Base-by-base conservation (phyloP, 257 asterid species). In the Gentiana dahurica region DNA sequence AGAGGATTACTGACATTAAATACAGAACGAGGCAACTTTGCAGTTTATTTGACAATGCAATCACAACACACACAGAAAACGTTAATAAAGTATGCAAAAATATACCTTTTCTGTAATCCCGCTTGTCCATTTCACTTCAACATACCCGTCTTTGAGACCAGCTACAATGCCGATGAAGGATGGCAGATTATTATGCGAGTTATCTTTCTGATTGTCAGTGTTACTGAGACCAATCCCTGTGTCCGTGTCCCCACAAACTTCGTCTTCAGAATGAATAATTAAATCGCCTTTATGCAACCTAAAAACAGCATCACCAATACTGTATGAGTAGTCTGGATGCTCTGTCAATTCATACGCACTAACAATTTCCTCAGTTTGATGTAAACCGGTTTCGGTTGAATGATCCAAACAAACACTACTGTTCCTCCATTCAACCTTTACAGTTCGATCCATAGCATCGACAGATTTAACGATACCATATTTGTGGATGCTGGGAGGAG, bases 341-440 rank as follows among this genome's bases (percentile, higher is more conserved):
- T 92, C 95, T 65, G 84, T 71, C 72, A 92, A 72, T 73, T 88
- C 98, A 57, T 92, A 92, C 15, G 93, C 96, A 72, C 98, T 88
- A 71, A 88, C 98, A 55, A 71, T 74, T 73, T 85, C 95, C 59
- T 79, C 95, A 7, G 49, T 36, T 53, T 63, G 72, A 62, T 72
- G 77, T 65, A 65, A 74, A 58, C 68, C 68, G 5, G 43, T 61
- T 49, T 59, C 48, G 4, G 53, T 71, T 10, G 59, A 50, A 45
- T 45, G 66, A 39, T 68, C 64, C 37, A 53, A 43, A 57, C 80
- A 59, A 55, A 71, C 58, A 43, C 67, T 73, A 51, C 71, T 68
- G 24, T 24, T 24, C 24, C 24, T 24, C 98, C 98, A 92, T 58
- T 73, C 71, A 57, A 92, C 93, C 73, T 75, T 77, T 75, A 81